Percentiles rank a stretch among this genome's conserved stretches.
These are phyloP conservation scores for Irpex lacteus DNA, from an alignment of 1,284 basidiomycete genomes.

Conservation along the genomic window DNA sequence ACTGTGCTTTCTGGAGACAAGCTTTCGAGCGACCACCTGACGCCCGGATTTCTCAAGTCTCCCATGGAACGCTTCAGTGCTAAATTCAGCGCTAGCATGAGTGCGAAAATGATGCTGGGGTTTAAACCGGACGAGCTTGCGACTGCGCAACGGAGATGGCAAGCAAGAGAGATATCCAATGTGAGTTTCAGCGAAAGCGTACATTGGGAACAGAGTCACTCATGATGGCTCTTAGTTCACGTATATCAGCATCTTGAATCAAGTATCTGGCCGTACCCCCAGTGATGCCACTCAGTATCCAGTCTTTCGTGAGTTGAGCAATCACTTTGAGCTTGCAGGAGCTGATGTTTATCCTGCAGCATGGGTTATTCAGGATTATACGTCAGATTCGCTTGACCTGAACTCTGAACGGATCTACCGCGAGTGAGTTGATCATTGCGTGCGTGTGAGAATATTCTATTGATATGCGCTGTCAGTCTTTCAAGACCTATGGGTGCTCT, in stretches of 20 bases:
- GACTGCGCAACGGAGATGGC: conserved; percentile 78
- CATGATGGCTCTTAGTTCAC: conserved; percentile 57
- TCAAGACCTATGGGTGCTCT: conserved; percentile 92
- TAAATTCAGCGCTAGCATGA: conserved; percentile 40
- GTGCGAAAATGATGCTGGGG: conserved; percentile 33
- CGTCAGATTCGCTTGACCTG: conserved; percentile 73
- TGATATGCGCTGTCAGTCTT: conserved; percentile 43
- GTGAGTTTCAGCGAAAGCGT: conserved; percentile 39
- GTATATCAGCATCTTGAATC: conserved; percentile 84
- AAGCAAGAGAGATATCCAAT: conserved; percentile 86
- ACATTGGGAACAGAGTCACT: not conserved
- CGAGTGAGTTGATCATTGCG: conserved; percentile 50
- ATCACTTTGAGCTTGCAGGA: not conserved
- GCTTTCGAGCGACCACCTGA: conserved; percentile 32
- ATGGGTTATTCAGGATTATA: conserved; percentile 89
- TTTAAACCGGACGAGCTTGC: conserved; percentile 57
- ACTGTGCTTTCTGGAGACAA: conserved; percentile 40
- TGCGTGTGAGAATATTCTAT: not conserved
- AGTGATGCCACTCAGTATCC: conserved; percentile 96
- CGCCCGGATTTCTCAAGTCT: conserved; percentile 45
- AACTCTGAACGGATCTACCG: conserved; percentile 66
- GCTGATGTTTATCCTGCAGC: conserved; percentile 38
- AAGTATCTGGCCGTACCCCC: conserved; percentile 87
- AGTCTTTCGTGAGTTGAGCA: conserved; percentile 72
- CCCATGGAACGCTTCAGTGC: conserved; percentile 48